Conservation (phyloP, 1,284 basidiomycete species). For the Malassezia psittaci region DNA sequence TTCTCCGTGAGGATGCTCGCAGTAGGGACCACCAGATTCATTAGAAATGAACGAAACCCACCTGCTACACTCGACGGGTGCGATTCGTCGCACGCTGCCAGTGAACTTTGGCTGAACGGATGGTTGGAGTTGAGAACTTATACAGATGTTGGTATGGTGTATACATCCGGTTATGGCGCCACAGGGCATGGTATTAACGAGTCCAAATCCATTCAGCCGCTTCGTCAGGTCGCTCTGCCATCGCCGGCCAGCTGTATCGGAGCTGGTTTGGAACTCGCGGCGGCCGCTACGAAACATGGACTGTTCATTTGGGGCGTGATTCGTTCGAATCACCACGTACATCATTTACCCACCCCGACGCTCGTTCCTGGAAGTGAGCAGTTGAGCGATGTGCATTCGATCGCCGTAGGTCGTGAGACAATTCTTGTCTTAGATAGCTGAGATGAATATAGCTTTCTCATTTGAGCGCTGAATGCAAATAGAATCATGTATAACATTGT, state of each 20-base stretch:
- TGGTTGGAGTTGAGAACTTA: background rate
- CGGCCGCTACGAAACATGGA: slow-evolving; percentile 5
- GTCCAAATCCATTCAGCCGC: background rate
- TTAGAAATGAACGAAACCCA: background rate
- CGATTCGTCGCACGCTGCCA: background rate
- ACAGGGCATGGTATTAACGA: slow-evolving; percentile 1
- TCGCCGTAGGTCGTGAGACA: slow-evolving; percentile 2
- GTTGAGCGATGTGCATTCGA: background rate
- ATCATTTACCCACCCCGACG: background rate
- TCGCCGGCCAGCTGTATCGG: background rate
- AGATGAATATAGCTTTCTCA: no score
- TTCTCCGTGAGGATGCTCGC: slow-evolving; percentile 7
- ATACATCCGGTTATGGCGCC: slow-evolving; percentile 14
- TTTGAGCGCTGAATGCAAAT: background rate
- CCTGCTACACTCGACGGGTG: background rate
- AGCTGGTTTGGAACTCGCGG: slow-evolving; percentile 12
- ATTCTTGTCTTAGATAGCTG: slow-evolving; percentile 1
- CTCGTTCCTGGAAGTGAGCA: background rate
- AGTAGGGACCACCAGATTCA: slow-evolving; percentile 12
- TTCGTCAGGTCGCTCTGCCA: background rate
- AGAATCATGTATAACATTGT: no score
- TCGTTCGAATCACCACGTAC: background rate
- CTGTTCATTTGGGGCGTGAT: slow-evolving; percentile 12
- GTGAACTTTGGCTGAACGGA: background rate
- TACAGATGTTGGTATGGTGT: slow-evolving; percentile 6